Conservation (phyloP, 352 stramenopile genomes). For the Phytophthora cryptogea region DNA sequence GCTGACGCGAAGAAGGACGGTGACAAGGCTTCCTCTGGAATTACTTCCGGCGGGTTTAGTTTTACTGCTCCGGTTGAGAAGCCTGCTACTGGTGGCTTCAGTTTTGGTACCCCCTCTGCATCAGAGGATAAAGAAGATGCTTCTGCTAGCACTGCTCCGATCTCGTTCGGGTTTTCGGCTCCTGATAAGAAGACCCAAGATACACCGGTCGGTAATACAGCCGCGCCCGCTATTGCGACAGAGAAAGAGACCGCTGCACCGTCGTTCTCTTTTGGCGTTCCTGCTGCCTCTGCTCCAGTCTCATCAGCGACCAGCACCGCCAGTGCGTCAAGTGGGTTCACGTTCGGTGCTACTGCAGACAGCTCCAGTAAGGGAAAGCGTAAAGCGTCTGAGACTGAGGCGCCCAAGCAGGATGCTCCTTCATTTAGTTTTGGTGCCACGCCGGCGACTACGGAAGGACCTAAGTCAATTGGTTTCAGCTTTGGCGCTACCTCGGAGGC, state of each 20-base stretch:
- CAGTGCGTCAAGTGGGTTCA: conserved; percentile 21
- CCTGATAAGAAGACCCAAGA: conserved; percentile 23
- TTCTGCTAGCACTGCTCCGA: conserved; percentile 21
- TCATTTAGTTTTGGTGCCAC: conserved; percentile 31
- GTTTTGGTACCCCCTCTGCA: conserved; percentile 12
- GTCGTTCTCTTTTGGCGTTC: conserved; percentile 40
- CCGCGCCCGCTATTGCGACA: not conserved
- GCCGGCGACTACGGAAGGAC: conserved; percentile 4
- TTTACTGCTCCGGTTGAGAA: conserved; percentile 22
- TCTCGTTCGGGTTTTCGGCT: conserved; percentile 39
- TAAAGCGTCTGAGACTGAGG: conserved; percentile 27
- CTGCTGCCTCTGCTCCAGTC: conserved; percentile 1
- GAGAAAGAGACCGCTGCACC: conserved; percentile 15
- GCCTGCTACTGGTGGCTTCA: conserved; percentile 14
- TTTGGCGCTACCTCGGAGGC: conserved; percentile 27
- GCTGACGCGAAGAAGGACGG: conserved; percentile 14
- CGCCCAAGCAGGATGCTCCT: conserved; percentile 10
- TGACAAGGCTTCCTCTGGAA: conserved; percentile 18
- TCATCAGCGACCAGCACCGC: conserved; percentile 1
- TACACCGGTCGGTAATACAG: conserved; percentile 10
- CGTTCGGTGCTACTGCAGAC: conserved; percentile 22
- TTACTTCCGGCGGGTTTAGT: conserved; percentile 24
- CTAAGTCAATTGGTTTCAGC: conserved; percentile 35
- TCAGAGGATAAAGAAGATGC: conserved; percentile 6
- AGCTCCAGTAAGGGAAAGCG: conserved; percentile 27